A percentile compares a stretch with the other conserved stretches of the same genome.
These are phyloP conservation scores for Colletotrichum echinochloae DNA, from an alignment of 2,329 filamentous ascomycete species.

Conservation along the genomic window DNA sequence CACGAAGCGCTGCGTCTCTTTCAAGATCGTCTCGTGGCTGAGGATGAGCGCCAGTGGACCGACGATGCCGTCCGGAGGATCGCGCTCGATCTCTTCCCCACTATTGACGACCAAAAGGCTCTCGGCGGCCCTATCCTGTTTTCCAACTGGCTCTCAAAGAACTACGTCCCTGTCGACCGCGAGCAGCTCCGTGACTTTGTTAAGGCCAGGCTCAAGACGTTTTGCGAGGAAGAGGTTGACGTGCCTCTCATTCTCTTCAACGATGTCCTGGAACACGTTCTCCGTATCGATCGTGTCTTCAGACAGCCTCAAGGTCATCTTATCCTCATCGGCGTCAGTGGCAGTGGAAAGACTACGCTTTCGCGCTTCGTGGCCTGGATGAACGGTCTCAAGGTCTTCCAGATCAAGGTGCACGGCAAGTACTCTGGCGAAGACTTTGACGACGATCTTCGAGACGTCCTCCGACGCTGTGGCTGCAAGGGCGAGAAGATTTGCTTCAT, in stretches of 20 bases:
- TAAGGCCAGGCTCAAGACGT: conserved; percentile 95
- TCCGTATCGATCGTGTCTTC: conserved; percentile 98
- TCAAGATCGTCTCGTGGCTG: conserved; percentile 94
- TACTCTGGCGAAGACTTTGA: conserved; percentile 99
- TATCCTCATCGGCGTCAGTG: conserved; percentile 98
- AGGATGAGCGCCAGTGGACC: conserved; percentile 96
- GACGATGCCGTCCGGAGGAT: conserved; percentile 88
- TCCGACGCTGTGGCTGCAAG: conserved; percentile 94
- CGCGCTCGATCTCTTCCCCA: conserved; percentile 92
- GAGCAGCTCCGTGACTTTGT: conserved; percentile 97
- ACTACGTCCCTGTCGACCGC: conserved; percentile 96
- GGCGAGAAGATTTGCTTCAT: conserved; percentile 99
- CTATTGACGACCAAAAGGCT: conserved; percentile 90
- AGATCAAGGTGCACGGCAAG: conserved; percentile 99
- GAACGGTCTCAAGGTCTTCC: conserved; percentile 98
- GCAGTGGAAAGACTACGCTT: conserved; percentile 97
- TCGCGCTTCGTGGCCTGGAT: conserved; percentile 99
- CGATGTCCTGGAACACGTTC: conserved; percentile 96
- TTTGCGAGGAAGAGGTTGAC: conserved; percentile 99
- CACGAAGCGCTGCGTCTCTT: conserved; percentile 97
- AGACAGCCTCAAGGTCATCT: conserved; percentile 97
- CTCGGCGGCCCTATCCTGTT: conserved; percentile 94
- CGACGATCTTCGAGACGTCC: conserved; percentile 93
- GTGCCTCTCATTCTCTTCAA: conserved; percentile 99
- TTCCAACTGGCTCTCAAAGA: conserved; percentile 99